Percentiles rank a stretch among this genome's conserved stretches.
phyloP scores from a whole-genome alignment of 2,329 filamentous ascomycete genomes.

The Zasmidium citrigriseum region DNA sequence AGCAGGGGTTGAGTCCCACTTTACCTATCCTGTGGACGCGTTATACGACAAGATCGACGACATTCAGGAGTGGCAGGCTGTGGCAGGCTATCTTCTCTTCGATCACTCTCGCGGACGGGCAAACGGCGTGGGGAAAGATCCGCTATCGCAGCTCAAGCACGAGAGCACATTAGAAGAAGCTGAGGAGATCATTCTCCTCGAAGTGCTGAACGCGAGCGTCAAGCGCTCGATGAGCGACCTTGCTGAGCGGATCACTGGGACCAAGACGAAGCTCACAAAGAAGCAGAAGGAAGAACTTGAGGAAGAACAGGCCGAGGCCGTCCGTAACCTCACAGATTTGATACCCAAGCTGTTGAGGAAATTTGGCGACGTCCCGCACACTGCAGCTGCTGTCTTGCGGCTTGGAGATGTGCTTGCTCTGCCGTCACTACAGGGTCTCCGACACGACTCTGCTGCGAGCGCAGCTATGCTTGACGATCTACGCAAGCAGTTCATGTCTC shows the following conservation, averaged over 20 bases:
- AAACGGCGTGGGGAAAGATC: constrained; percentile 58
- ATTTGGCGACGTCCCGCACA: constrained; percentile 85
- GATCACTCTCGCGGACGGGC: constrained; percentile 70
- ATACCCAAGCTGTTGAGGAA: constrained; percentile 90
- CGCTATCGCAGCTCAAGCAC: constrained; percentile 66
- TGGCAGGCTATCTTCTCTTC: constrained; percentile 88
- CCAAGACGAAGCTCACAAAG: constrained; percentile 59
- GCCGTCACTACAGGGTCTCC: constrained; percentile 82
- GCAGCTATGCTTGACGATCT: constrained; percentile 84
- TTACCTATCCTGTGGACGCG: constrained; percentile 81
- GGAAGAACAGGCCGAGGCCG: constrained; percentile 76
- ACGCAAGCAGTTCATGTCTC: constrained; percentile 89
- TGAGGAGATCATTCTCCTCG: constrained; percentile 83
- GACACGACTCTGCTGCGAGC: constrained; percentile 81
- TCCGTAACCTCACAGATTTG: constrained; percentile 71
- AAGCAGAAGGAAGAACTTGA: constrained; percentile 61
- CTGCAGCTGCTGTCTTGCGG: constrained; percentile 80
- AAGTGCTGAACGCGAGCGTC: constrained; percentile 81
- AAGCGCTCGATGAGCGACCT: constrained; percentile 70
- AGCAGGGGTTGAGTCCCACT: constrained; percentile 72
- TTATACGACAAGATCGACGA: constrained; percentile 81
- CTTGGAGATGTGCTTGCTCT: constrained; percentile 85
- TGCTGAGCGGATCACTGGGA: constrained; percentile 61
- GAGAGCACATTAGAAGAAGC: constrained; percentile 71
- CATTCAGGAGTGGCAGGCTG: constrained; percentile 80